Evolutionary conservation across 306 rosid genomes (phyloP).

Genomic region (Gynostemma pentaphyllum): DNA sequence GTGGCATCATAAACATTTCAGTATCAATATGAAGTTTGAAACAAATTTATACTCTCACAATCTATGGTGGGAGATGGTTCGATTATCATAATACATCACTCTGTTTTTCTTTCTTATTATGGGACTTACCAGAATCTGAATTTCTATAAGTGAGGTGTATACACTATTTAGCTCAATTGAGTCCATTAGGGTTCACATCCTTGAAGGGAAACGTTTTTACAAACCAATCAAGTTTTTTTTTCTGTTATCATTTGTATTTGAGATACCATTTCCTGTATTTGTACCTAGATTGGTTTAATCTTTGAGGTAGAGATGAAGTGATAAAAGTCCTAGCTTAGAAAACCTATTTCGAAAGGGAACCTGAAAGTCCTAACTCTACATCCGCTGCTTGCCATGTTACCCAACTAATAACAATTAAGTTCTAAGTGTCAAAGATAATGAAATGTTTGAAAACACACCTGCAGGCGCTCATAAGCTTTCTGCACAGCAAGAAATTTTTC

Average conservation of each 20-base stretch:
- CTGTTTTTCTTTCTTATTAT: neutral
- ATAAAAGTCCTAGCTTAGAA: neutral
- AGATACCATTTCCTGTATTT: neutral
- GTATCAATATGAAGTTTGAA: neutral
- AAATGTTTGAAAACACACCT: conserved; percentile 37
- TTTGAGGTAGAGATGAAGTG: neutral
- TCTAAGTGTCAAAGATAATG: neutral
- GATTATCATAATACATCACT: neutral
- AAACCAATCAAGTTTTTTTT: neutral
- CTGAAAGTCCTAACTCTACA: neutral
- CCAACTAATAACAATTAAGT: neutral
- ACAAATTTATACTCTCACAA: neutral
- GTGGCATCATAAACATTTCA: neutral
- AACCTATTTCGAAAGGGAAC: neutral
- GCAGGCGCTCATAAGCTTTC: conserved; percentile 98
- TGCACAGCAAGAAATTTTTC: conserved; percentile 93
- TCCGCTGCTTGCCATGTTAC: neutral
- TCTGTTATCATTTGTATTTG: neutral
- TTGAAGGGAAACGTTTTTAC: neutral
- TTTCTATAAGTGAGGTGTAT: neutral
- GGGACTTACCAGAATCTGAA: neutral
- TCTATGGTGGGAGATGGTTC: neutral
- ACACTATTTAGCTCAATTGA: neutral
- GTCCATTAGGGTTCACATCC: neutral
- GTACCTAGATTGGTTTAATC: neutral